phyloP scores from a whole-genome alignment of 495 filamentous ascomycete genomes.

The Penicillium dipodomyicola region DNA sequence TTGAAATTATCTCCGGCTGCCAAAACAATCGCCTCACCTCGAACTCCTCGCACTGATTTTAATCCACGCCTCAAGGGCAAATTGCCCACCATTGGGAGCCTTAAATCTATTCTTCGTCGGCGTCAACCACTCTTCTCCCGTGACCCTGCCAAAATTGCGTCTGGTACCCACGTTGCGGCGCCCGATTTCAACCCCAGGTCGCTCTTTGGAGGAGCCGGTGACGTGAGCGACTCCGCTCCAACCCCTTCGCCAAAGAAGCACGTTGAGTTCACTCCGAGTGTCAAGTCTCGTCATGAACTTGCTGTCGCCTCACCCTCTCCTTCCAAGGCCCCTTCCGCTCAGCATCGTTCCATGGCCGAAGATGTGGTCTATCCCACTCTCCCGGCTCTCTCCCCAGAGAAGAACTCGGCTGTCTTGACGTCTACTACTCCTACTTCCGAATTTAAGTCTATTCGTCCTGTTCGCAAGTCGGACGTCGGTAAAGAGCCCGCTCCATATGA shows the following conservation, averaged over 20 bases:
- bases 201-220: conserved; percentile 38
- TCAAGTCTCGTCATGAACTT: conserved; percentile 44
- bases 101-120: conserved; percentile 63
- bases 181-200: conserved; percentile 46
- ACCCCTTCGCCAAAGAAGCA: conserved; percentile 55
- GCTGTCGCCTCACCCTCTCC: conserved; percentile 42
- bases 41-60: conserved; percentile 47
- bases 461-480: conserved; percentile 31
- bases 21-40: conserved; percentile 44
- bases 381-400: conserved; percentile 40
- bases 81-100: conserved; percentile 40
- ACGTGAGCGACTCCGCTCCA: conserved; percentile 29
- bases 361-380: conserved; percentile 46
- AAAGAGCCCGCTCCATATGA: conserved; percentile 19
- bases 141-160: conserved; percentile 58
- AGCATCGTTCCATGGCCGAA: conserved; percentile 24
- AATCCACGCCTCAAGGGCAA: conserved; percentile 45
- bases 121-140: conserved; percentile 60
- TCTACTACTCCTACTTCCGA: conserved; percentile 4
- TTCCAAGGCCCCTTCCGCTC: conserved; percentile 39
- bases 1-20: conserved; percentile 46
- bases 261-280: conserved; percentile 58
- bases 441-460: conserved; percentile 38
- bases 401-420: conserved; percentile 12
- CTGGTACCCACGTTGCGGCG: conserved; percentile 56